Percentiles rank a stretch among this genome's conserved stretches.
Conservation (phyloP, 176 grass and related monocot species). For the Rhynchospora pubera region DNA sequence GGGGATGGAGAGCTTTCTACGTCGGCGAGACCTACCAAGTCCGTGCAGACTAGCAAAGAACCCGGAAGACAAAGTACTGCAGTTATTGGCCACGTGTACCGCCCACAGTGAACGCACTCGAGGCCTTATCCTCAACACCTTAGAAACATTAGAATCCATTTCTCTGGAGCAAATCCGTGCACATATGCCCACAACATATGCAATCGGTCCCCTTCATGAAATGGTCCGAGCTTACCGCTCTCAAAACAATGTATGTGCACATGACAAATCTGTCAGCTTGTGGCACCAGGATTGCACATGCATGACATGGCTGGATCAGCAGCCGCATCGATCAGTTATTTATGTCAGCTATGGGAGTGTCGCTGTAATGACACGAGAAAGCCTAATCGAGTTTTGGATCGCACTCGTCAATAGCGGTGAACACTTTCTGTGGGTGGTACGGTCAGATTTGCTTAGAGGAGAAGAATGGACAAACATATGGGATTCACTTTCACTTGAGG, state of each 20-base stretch:
- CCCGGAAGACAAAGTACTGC: not conserved
- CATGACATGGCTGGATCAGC: conserved; percentile 6
- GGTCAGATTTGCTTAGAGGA: not conserved
- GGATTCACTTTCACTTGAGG: not conserved
- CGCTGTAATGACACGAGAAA: not conserved
- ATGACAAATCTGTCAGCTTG: not conserved
- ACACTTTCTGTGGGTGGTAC: not conserved
- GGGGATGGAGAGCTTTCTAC: not conserved
- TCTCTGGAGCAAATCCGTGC: not conserved
- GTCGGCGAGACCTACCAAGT: not conserved
- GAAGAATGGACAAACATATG: not conserved
- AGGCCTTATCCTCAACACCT: not conserved
- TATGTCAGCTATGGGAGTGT: conserved; percentile 2
- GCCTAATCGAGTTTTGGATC: not conserved
- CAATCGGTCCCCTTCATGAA: not conserved
- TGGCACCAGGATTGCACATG: not conserved
- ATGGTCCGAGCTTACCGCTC: not conserved
- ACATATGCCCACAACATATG: not conserved
- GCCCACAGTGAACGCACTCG: not conserved
- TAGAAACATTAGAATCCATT: not conserved
- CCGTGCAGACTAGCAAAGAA: not conserved
- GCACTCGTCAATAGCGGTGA: not conserved
- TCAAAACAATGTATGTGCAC: not conserved
- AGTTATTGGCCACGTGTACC: not conserved
- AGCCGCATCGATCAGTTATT: not conserved